These are phyloP conservation scores for Fusarium stilboides DNA, from an alignment of 2,329 filamentous ascomycete genomes.

Conservation along the genomic window DNA sequence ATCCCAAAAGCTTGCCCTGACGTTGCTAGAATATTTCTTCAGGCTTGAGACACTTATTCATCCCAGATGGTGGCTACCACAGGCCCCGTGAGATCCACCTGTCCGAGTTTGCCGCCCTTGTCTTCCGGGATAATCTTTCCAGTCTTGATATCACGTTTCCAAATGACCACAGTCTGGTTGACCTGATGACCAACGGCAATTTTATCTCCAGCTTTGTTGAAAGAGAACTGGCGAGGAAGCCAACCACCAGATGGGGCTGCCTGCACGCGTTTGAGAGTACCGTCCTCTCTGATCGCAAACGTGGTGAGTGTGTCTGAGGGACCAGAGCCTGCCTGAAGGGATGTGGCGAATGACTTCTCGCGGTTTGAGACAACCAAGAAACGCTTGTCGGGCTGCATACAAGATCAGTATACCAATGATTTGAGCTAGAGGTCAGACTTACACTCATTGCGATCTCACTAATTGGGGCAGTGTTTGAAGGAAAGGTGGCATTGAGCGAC, in stretches of 20 bases:
- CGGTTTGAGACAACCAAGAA: constrained; percentile 46
- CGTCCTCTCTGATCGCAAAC: constrained; percentile 41
- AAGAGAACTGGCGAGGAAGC: constrained; percentile 44
- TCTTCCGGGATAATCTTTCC: constrained; percentile 43
- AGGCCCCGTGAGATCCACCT: constrained; percentile 35
- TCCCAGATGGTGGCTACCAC: constrained; percentile 45
- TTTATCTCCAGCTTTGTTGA: constrained; percentile 46
- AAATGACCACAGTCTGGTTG: constrained; percentile 44
- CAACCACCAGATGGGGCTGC: constrained; percentile 44
- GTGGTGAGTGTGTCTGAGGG: constrained; percentile 45
- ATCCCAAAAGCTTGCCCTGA: too few relatives aligned
- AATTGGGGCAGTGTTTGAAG: constrained; percentile 39
- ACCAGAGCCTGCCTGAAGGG: constrained; percentile 25
- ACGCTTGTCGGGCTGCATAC: constrained; percentile 34
- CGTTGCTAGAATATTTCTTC: too few relatives aligned
- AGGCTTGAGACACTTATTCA: constrained; percentile 17
- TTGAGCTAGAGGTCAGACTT: not conserved
- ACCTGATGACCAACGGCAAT: constrained; percentile 47
- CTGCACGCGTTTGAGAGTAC: constrained; percentile 38
- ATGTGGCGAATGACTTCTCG: constrained; percentile 44
- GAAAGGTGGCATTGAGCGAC: constrained; percentile 33
- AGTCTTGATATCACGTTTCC: constrained; percentile 42
- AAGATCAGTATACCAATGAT: not conserved
- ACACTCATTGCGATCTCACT: constrained; percentile 48
- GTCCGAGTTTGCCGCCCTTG: constrained; percentile 43